Evolutionary conservation across 192 early-diverging fungal genomes (phyloP).

Genomic region (Gorgonomyces haynaldii): DNA sequence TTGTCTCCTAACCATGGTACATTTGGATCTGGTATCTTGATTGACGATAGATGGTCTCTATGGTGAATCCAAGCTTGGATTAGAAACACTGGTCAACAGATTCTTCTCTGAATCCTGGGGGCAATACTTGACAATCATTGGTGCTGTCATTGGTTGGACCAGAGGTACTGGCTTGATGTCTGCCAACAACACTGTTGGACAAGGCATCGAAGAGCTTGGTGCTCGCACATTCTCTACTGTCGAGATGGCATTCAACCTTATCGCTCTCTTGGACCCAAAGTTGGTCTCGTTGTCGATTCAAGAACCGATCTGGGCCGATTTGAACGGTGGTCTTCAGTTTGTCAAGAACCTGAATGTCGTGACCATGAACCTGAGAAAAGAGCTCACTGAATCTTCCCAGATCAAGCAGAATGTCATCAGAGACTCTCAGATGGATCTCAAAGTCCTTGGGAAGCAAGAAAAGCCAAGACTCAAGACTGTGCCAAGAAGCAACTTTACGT

Average conservation of each 20-base stretch:
- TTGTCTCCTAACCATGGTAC: conserved; percentile 95
- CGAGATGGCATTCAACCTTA: conserved; percentile 91
- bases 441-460: conserved; percentile 52
- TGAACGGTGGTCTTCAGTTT: conserved; percentile 83
- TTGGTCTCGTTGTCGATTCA: conserved; percentile 60
- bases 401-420: conserved; percentile 70
- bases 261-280: conserved; percentile 72
- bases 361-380: conserved; percentile 57
- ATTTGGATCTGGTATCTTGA: conserved; percentile 77
- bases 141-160: conserved; percentile 95
- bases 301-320: conserved; percentile 78
- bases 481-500: conserved; percentile 79
- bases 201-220: conserved; percentile 76
- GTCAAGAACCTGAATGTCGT: conserved; percentile 75
- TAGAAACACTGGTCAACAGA: conserved; percentile 84
- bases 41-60: conserved; percentile 93
- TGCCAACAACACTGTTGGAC: conserved; percentile 77
- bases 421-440: conserved; percentile 68
- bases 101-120: conserved; percentile 87
- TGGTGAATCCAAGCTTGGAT: conserved; percentile 83
- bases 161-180: conserved; percentile 93
- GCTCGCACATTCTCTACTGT: conserved; percentile 81
- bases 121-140: conserved; percentile 73
- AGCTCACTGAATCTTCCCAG: conserved; percentile 74
- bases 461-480: conserved; percentile 38